A percentile compares a stretch with the other conserved stretches of the same genome.
These are phyloP conservation scores for Candida piceae DNA, from an alignment of 805 yeast genomes.

Conservation along the genomic window DNA sequence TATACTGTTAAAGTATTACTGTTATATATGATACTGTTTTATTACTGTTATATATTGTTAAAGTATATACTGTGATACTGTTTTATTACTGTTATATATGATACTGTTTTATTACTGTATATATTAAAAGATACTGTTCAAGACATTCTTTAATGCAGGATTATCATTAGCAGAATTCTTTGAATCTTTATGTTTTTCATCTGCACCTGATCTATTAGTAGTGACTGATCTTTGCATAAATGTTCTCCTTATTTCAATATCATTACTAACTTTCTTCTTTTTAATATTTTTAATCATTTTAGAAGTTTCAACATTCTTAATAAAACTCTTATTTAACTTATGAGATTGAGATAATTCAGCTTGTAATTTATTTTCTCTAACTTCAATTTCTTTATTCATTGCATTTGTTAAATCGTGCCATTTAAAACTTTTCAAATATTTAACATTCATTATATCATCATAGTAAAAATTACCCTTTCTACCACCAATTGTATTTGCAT, in stretches of 20 bases:
- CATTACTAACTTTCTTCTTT: conserved; percentile 33
- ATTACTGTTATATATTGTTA: too few species aligned
- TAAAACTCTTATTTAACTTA: conserved; percentile 77
- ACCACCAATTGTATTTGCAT: conserved; percentile 89
- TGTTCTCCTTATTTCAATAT: conserved; percentile 42
- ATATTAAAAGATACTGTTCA: conserved; percentile 45
- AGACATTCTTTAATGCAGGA: conserved; percentile 39
- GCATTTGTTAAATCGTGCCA: conserved; percentile 95
- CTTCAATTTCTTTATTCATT: conserved; percentile 83
- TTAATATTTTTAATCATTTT: conserved; percentile 72
- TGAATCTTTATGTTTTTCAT: conserved; percentile 36
- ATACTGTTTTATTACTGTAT: too few species aligned
- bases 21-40: too few species aligned
- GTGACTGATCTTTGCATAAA: conserved; percentile 70
- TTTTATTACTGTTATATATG: too few species aligned
- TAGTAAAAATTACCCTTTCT: conserved; percentile 86
- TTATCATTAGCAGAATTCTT: conserved; percentile 27
- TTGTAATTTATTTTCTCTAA: conserved; percentile 80
- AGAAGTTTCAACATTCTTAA: conserved; percentile 79
- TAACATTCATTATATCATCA: conserved; percentile 89
- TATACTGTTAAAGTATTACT: too few species aligned
- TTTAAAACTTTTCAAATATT: conserved; percentile 85
- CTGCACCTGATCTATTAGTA: conserved; percentile 63
- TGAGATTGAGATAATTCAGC: conserved; percentile 87
- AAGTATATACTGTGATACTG: too few species aligned